Percentiles rank a stretch among this genome's conserved stretches.
phyloP scores from a whole-genome alignment of 805 yeast species.

The Yueomyces sp. region DNA sequence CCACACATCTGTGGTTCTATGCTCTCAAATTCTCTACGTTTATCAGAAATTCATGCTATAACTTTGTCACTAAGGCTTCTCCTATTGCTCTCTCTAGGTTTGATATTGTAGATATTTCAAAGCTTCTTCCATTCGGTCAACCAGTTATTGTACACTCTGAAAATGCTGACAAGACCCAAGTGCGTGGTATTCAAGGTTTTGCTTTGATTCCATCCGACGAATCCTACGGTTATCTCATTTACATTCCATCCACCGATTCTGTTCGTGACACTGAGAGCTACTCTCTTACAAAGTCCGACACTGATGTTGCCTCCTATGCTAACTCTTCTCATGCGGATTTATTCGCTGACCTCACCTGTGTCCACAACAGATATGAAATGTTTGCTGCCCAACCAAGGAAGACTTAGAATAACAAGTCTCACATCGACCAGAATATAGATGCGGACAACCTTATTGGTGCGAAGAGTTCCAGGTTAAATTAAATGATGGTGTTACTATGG shows the following conservation, averaged over 20 bases:
- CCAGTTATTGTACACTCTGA: slow-evolving; percentile 2
- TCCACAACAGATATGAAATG: no score
- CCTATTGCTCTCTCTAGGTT: slow-evolving; percentile 2
- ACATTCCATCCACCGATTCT: neutral
- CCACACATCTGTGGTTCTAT: slow-evolving; percentile 4
- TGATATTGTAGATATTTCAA: slow-evolving; percentile 1
- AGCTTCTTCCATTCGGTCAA: slow-evolving; percentile 5
- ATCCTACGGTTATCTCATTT: slow-evolving; percentile 3
- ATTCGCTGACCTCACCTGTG: no score
- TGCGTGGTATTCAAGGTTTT: neutral
- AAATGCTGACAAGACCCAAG: neutral
- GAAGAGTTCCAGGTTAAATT: no score
- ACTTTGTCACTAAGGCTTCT: neutral
- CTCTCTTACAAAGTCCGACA: neutral
- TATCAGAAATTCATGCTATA: slow-evolving; percentile 2
- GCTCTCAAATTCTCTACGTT: slow-evolving; percentile 5
- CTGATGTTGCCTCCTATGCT: no score
- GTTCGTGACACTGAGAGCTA: slow-evolving; percentile 2
- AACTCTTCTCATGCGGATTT: no score
- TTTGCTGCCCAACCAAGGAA: no score
- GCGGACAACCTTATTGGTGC: no score
- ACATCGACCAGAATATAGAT: no score
- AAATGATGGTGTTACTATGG: no score
- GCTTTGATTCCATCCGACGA: slow-evolving; percentile 2
- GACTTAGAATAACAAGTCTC: no score